These are phyloP conservation scores for Daldinia loculata DNA, from an alignment of 495 filamentous ascomycete genomes.

Conservation along the genomic window DNA sequence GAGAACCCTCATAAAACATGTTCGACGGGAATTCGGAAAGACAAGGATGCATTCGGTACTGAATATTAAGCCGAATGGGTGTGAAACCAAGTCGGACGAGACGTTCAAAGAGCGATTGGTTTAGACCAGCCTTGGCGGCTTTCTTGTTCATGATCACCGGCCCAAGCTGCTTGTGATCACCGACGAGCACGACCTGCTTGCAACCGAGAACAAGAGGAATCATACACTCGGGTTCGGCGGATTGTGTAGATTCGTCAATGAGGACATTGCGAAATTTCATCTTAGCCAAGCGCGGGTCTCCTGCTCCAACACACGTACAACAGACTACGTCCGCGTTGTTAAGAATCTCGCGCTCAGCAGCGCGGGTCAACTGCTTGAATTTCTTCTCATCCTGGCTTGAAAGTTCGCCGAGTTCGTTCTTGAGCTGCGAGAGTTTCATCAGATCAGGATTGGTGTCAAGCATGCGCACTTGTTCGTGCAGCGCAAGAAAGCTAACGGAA, in stretches of 20 bases:
- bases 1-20: constrained; percentile 99
- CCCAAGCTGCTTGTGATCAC: constrained; percentile 97
- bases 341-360: constrained; percentile 94
- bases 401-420: constrained; percentile 89
- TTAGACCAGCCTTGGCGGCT: constrained; percentile 94
- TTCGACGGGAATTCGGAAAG: constrained; percentile 98
- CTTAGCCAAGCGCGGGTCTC: constrained; percentile 92
- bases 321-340: constrained; percentile 98
- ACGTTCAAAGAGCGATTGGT: constrained; percentile 97
- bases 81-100: constrained; percentile 91
- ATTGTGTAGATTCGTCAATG: constrained; percentile 98
- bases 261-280: constrained; percentile 98
- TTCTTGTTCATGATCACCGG: constrained; percentile 99
- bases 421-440: constrained; percentile 88
- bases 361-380: constrained; percentile 91
- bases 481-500: constrained; percentile 89
- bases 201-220: constrained; percentile 97
- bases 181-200: constrained; percentile 97
- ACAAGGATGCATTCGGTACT: constrained; percentile 99
- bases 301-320: constrained; percentile 98
- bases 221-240: constrained; percentile 99
- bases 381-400: constrained; percentile 98
- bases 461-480: constrained; percentile 97
- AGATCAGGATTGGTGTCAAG: constrained; percentile 96
- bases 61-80: constrained; percentile 93